Conservation (phyloP, 495 filamentous ascomycete species). For the Aspergillus ellipticus region DNA sequence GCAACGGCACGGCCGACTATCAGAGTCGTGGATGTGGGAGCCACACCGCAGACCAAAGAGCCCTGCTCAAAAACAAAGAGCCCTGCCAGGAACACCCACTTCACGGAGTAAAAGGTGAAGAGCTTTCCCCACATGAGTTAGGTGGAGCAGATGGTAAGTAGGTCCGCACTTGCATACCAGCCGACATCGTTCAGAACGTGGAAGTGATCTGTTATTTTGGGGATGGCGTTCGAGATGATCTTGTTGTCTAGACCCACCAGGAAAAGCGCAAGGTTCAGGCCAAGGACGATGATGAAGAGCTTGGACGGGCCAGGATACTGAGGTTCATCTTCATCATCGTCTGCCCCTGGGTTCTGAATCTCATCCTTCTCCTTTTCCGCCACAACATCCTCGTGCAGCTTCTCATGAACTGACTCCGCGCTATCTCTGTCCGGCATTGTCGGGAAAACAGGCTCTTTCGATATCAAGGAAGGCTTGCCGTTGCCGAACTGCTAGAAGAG, state of each 20-base stretch:
- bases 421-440: too few species aligned
- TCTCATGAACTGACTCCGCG: too few species aligned
- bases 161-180: slow-evolving; percentile 37
- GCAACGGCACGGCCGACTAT: slow-evolving; percentile 55
- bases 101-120: slow-evolving; percentile 60
- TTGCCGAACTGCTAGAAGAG: too few species aligned
- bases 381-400: too few species aligned
- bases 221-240: neutral
- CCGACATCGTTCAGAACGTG: neutral
- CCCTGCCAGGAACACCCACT: slow-evolving; percentile 56
- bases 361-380: too few species aligned
- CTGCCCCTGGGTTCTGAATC: neutral
- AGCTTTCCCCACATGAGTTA: slow-evolving; percentile 54
- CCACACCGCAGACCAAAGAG: slow-evolving; percentile 66
- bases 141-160: slow-evolving; percentile 45
- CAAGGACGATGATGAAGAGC: neutral
- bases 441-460: too few species aligned
- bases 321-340: neutral
- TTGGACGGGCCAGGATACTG: neutral
- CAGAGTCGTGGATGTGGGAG: slow-evolving; percentile 60
- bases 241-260: neutral
- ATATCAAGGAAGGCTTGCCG: too few species aligned
- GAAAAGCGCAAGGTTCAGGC: neutral
- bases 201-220: neutral
- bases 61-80: slow-evolving; percentile 60